Percentiles rank a stretch among this genome's conserved stretches.
phyloP scores from a whole-genome alignment of 139 green algal species.

The Picochlorum sp. region DNA sequence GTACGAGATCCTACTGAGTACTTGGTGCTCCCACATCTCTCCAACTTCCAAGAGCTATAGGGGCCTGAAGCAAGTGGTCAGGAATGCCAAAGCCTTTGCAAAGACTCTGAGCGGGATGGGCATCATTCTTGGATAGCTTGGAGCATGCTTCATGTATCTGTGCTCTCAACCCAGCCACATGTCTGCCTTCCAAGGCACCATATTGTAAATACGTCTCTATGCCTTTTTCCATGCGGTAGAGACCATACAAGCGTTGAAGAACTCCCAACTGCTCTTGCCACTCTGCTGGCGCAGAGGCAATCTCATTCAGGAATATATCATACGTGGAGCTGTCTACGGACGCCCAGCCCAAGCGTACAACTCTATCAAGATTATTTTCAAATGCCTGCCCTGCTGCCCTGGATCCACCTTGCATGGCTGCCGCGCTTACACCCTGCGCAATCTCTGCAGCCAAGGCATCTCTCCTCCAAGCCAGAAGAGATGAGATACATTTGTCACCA shows the following conservation, averaged over 20 bases:
- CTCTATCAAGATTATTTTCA: conserved; percentile 52
- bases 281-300: conserved; percentile 1
- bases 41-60: conserved; percentile 35
- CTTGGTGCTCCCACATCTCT: neutral
- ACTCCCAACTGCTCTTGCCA: conserved; percentile 9
- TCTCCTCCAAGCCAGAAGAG: conserved; percentile 33
- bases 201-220: conserved; percentile 33
- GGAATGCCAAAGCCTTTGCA: conserved; percentile 66
- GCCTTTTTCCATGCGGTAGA: conserved; percentile 38
- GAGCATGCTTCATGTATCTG: conserved; percentile 35
- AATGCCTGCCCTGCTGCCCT: conserved; percentile 35
- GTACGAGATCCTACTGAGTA: neutral
- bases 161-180: conserved; percentile 27
- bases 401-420: conserved; percentile 16
- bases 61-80: conserved; percentile 60
- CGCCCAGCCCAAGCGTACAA: conserved; percentile 67
- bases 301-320: conserved; percentile 33
- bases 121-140: neutral
- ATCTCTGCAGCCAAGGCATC: conserved; percentile 25
- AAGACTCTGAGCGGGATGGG: conserved; percentile 32
- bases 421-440: conserved; percentile 21
- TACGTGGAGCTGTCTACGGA: conserved; percentile 45
- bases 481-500: neutral
- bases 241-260: conserved; percentile 45
- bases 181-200: conserved; percentile 7